phyloP scores from a whole-genome alignment of 2,329 filamentous ascomycete genomes.

The Aspergillus piperis region DNA sequence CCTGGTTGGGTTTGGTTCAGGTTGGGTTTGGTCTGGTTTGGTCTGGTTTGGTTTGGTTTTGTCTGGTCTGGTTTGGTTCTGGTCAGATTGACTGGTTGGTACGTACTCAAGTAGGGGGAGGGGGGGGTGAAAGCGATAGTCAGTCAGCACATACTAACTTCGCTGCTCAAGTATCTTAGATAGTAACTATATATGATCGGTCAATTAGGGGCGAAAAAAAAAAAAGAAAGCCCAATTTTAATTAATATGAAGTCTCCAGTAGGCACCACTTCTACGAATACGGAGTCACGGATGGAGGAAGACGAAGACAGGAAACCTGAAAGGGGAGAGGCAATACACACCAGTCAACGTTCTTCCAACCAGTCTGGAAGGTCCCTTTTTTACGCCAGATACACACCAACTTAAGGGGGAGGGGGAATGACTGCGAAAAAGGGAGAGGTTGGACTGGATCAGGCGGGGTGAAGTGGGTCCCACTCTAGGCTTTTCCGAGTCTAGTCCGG shows the following conservation, averaged over 20 bases:
- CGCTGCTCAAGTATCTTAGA: background rate
- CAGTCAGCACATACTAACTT: background rate
- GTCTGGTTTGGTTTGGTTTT: background rate
- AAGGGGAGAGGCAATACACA: background rate
- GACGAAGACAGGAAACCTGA: background rate
- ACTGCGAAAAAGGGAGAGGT: conserved; percentile 1
- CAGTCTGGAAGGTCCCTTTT: background rate
- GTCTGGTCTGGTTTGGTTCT: background rate
- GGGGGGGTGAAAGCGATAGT: background rate
- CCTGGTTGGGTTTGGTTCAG: background rate
- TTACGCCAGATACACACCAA: background rate
- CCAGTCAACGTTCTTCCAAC: background rate
- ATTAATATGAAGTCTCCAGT: background rate
- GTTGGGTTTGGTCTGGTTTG: background rate
- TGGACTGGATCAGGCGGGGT: conserved; percentile 1
- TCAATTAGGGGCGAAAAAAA: background rate
- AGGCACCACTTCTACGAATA: background rate
- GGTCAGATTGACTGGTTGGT: background rate
- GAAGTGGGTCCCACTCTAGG: background rate
- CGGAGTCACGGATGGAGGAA: background rate
- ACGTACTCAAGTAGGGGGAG: background rate
- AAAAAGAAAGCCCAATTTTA: background rate
- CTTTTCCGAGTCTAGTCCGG: conserved; percentile 15
- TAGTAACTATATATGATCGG: background rate
- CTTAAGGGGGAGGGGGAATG: conserved; percentile 13